Evolutionary conservation across 768 basidiomycete genomes (phyloP).

Genomic region (Dioszegia aurantiaca): DNA sequence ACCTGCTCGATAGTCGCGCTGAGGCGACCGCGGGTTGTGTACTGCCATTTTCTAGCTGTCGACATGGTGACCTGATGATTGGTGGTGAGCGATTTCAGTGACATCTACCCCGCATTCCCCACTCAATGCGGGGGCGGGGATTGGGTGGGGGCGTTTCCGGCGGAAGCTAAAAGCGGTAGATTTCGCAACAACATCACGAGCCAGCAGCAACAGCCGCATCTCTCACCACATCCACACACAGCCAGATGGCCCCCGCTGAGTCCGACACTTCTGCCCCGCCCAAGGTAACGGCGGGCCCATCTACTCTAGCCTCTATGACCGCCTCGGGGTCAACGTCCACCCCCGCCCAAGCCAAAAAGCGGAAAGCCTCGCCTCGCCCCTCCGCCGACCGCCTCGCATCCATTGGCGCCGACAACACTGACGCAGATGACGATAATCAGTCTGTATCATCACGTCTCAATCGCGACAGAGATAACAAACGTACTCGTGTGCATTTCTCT

Average conservation of each 20-base stretch:
- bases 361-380: conserved; percentile 19
- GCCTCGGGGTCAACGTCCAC: neutral
- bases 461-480: conserved; percentile 28
- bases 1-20: conserved; percentile 18
- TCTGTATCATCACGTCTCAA: conserved; percentile 18
- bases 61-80: conserved; percentile 7
- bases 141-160: too few relatives aligned
- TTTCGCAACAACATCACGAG: too few relatives aligned
- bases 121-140: too few relatives aligned
- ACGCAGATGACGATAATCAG: conserved; percentile 39
- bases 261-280: too few relatives aligned
- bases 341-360: conserved; percentile 24
- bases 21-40: conserved; percentile 24
- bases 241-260: too few relatives aligned
- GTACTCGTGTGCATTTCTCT: conserved; percentile 49
- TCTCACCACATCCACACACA: too few relatives aligned
- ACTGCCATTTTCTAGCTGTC: conserved; percentile 21
- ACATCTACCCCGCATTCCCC: too few relatives aligned
- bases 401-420: conserved; percentile 28
- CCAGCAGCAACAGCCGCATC: too few relatives aligned
- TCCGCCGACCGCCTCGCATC: conserved; percentile 25
- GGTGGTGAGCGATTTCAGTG: too few relatives aligned
- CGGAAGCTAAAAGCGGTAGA: too few relatives aligned
- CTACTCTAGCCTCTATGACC: neutral
- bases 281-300: neutral